Conservation (phyloP, 2,329 filamentous ascomycete species). For the Aspergillus vadensis region DNA sequence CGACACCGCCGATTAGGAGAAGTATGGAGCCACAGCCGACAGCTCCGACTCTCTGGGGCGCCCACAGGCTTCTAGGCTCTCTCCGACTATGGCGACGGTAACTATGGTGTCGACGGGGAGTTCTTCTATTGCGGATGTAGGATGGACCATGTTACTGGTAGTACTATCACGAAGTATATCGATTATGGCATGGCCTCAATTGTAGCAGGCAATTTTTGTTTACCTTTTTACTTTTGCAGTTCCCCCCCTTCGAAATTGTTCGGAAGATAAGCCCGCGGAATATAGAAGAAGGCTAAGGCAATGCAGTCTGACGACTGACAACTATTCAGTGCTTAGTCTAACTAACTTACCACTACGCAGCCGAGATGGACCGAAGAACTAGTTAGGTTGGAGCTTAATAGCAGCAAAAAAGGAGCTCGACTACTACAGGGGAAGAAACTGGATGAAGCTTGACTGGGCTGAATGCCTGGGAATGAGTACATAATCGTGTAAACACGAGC, state of each 20-base stretch:
- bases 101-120: background rate
- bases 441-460: background rate
- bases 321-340: too few species aligned
- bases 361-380: background rate
- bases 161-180: background rate
- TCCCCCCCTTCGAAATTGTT: background rate
- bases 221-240: too few species aligned
- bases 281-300: background rate
- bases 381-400: background rate
- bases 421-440: background rate
- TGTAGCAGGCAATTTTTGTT: background rate
- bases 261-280: background rate
- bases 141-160: background rate
- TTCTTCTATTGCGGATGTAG: background rate
- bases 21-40: conserved; percentile 12
- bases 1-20: conserved; percentile 4
- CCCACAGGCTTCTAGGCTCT: conserved; percentile 18
- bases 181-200: background rate
- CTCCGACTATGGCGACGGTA: background rate
- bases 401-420: background rate
- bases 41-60: conserved; percentile 9
- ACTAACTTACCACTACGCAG: background rate
- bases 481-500: background rate
- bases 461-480: background rate
- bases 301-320: background rate